Conservation (phyloP, 352 stramenopile genomes). For the Globisporangium emineosum region DNA sequence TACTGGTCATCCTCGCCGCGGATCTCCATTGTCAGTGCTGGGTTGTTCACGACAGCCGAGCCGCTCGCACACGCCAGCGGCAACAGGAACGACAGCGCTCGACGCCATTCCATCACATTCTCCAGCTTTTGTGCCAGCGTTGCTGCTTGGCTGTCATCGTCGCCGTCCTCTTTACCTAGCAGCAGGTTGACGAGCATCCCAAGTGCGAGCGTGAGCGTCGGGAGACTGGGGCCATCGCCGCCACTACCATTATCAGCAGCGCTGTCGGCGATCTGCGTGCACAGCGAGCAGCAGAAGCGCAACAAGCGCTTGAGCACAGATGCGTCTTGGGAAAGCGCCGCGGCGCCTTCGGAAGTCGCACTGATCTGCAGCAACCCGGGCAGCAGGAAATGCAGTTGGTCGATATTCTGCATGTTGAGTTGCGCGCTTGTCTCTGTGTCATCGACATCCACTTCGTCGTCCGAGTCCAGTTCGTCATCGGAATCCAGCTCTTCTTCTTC, state of each 20-base stretch:
- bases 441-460: conserved; percentile 60
- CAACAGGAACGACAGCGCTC: conserved; percentile 68
- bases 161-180: conserved; percentile 44
- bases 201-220: conserved; percentile 71
- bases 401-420: conserved; percentile 44
- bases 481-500: conserved; percentile 48
- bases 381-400: conserved; percentile 79
- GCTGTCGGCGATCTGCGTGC: conserved; percentile 46
- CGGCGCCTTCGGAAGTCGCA: conserved; percentile 51
- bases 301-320: conserved; percentile 65
- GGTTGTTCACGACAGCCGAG: conserved; percentile 41
- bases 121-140: conserved; percentile 31
- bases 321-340: conserved; percentile 52
- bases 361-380: conserved; percentile 81
- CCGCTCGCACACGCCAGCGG: conserved; percentile 69
- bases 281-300: conserved; percentile 75
- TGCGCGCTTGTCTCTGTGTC: conserved; percentile 25
- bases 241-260: conserved; percentile 26
- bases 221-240: conserved; percentile 25
- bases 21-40: conserved; percentile 39
- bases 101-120: conserved; percentile 67
- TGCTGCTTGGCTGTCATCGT: conserved; percentile 10
- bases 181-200: conserved; percentile 81
- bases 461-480: conserved; percentile 71
- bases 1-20: conserved; percentile 76